These are phyloP conservation scores for Rubia peregrina DNA, from an alignment of 305 asterid species.

Conservation along the genomic window DNA sequence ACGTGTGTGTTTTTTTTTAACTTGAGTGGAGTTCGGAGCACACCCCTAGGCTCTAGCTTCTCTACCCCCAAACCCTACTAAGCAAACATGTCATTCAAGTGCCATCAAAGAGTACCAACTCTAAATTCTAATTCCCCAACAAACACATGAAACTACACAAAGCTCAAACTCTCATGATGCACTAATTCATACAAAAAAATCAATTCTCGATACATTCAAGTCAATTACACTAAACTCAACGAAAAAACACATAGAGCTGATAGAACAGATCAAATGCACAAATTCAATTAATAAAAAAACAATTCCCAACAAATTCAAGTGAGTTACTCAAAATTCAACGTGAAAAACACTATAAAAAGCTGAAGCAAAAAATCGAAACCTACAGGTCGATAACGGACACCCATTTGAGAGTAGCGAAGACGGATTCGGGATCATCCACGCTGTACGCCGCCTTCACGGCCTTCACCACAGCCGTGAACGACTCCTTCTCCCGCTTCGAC, in stretches of 20 bases:
- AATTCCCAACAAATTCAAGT: not conserved
- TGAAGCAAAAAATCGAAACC: constrained; percentile 20
- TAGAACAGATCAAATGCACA: not conserved
- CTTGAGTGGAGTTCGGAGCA: too few species aligned
- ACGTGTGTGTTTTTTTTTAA: too few species aligned
- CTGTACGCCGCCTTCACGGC: constrained; percentile 61
- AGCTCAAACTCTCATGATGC: not conserved
- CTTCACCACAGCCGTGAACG: constrained; percentile 63
- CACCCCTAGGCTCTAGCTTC: too few species aligned
- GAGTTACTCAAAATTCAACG: not conserved
- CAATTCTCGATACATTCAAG: not conserved
- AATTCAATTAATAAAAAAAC: not conserved
- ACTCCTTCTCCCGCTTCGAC: constrained; percentile 66
- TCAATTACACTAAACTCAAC: not conserved
- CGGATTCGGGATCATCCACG: constrained; percentile 81
- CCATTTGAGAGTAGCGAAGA: constrained; percentile 84
- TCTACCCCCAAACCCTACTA: not conserved
- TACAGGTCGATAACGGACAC: constrained; percentile 85
- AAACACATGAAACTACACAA: not conserved
- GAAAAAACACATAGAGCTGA: not conserved
- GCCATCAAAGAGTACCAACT: not conserved
- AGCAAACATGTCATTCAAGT: not conserved
- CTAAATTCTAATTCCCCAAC: not conserved
- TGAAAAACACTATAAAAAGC: not conserved
- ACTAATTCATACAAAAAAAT: not conserved